Evolutionary conservation across 2,329 filamentous ascomycete genomes (phyloP), one percentile per base, ranked within the genome.

Genomic region (Cordyceps cicadae): DNA sequence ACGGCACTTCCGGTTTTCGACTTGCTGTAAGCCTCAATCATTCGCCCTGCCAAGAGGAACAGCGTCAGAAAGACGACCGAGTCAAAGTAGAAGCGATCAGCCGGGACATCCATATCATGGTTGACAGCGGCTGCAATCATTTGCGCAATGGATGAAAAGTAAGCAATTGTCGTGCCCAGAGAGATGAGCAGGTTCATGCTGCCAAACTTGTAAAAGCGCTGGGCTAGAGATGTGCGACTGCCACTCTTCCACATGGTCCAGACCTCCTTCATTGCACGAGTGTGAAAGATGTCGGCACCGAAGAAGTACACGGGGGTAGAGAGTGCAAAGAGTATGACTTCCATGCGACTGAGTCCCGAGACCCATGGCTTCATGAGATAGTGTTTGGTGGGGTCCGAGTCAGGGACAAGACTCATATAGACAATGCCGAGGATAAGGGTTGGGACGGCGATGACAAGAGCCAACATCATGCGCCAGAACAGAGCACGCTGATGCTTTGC

Each of bases 151-250:
- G 91, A 96, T 0, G 90, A 87, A 63, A 95, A 77, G 71, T 96
- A 96, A 1, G 92, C 92, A 63, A 97, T 90, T 2, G 85, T 88
- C 0, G 92, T 96, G 6, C 92, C 92, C 2, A 96, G 80, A 8
- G 89, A 94, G 74, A 97, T 92, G 62, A 97, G 81, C 77, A 95
- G 88, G 70, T 96, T 96, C 92, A 97, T 97, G 76, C 92, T 96
- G 9, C 92, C 92, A 68, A 97, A 97, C n/a, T 89, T 86, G 71
- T 92, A 91, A 69, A 97, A 92, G 15, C 92, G 81, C 66, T 87
- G 83, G 17, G 89, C 67, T 4, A 95, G 71, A 0, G 90, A 89
- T 1, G 87, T 87, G 43, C 81, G 84, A 70, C 90, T 96, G 32
- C 85, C 83, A 2, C 77, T 85, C 24, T 88, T 82, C 92, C 92